Percentiles rank a stretch among this genome's conserved stretches.
phyloP scores from a whole-genome alignment of 768 basidiomycete genomes.

The Amanita muscaria region DNA sequence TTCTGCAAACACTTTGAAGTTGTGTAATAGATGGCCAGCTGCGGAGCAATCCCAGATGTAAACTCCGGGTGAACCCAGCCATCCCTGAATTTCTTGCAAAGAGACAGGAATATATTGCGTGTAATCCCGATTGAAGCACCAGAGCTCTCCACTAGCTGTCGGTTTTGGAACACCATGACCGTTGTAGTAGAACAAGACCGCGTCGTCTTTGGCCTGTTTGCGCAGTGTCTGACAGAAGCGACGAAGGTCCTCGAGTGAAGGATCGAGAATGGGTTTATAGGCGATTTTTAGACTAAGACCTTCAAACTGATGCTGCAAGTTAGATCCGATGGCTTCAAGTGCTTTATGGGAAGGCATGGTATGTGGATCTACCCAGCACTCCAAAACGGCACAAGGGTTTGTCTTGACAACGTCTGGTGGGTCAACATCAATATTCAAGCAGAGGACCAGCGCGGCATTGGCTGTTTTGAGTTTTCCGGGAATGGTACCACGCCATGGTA shows the following conservation, averaged over 20 bases:
- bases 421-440: slow-evolving; percentile 95
- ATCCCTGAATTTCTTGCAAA: slow-evolving; percentile 84
- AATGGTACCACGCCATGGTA: slow-evolving; percentile 72
- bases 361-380: slow-evolving; percentile 97
- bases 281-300: slow-evolving; percentile 88
- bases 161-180: slow-evolving; percentile 98
- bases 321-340: slow-evolving; percentile 86
- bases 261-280: slow-evolving; percentile 93
- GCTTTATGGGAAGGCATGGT: slow-evolving; percentile 90
- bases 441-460: slow-evolving; percentile 81
- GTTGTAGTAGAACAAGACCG: slow-evolving; percentile 95
- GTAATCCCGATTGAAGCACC: slow-evolving; percentile 97
- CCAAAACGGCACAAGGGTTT: slow-evolving; percentile 87
- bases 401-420: slow-evolving; percentile 98
- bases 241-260: slow-evolving; percentile 88
- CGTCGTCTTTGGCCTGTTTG: slow-evolving; percentile 86
- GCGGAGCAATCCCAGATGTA: slow-evolving; percentile 99
- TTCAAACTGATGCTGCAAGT: slow-evolving; percentile 93
- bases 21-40: slow-evolving; percentile 88
- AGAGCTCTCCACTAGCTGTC: slow-evolving; percentile 90
- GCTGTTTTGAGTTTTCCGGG: slow-evolving; percentile 87
- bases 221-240: slow-evolving; percentile 78
- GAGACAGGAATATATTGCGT: slow-evolving; percentile 98
- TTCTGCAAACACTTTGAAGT: slow-evolving; percentile 78
- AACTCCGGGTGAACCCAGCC: slow-evolving; percentile 91